Evolutionary conservation across 805 yeast species (phyloP).

Genomic region (Metschnikowia gelsemii): DNA sequence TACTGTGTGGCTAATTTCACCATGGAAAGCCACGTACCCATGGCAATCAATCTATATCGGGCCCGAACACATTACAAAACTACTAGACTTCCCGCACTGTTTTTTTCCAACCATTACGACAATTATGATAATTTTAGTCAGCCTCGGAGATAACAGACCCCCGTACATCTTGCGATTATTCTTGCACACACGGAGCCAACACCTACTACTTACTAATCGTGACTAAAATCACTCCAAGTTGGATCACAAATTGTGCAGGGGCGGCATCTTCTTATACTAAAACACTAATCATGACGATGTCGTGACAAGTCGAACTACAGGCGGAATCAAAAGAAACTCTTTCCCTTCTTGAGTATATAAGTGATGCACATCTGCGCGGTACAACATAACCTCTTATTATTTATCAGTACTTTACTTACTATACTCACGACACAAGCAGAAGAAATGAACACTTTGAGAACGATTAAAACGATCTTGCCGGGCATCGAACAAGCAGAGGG

Average conservation of each 20-base stretch:
- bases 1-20: no score
- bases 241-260: background rate
- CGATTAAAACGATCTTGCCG: conserved; percentile 31
- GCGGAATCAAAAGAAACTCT: no score
- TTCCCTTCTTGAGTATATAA: no score
- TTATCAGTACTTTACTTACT: conserved; percentile 5
- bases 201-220: conserved; percentile 1
- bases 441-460: conserved; percentile 27
- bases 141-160: background rate
- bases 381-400: background rate
- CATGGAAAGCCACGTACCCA: no score
- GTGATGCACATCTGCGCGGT: conserved; percentile 3
- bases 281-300: no score
- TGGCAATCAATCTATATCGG: no score
- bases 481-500: conserved; percentile 81
- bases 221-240: conserved; percentile 1
- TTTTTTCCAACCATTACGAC: no score
- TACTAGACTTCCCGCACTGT: no score
- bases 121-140: background rate
- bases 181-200: background rate
- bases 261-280: no score
- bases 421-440: conserved; percentile 2
- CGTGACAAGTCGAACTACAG: no score
- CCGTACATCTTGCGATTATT: background rate
- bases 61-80: no score